Conservation (phyloP, 2,329 filamentous ascomycete species). For the Emericellopsis atlantica region DNA sequence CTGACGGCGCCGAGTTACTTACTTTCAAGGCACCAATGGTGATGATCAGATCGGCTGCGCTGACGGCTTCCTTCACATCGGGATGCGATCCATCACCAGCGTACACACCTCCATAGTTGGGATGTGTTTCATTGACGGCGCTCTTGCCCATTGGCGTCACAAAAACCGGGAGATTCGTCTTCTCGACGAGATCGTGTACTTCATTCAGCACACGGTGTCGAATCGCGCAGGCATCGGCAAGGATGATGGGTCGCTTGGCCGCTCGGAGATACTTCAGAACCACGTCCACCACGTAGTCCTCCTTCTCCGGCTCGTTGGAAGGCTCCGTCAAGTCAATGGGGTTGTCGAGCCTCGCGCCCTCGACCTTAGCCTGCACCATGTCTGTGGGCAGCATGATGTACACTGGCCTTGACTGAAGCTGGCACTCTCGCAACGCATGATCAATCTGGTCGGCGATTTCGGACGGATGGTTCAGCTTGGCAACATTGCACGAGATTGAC, state of each 20-base stretch:
- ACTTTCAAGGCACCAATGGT: slow-evolving; percentile 52
- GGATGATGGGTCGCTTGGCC: slow-evolving; percentile 63
- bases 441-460: slow-evolving; percentile 69
- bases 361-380: slow-evolving; percentile 63
- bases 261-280: slow-evolving; percentile 60
- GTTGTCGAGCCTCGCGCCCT: slow-evolving; percentile 57
- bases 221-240: slow-evolving; percentile 75
- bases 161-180: slow-evolving; percentile 66
- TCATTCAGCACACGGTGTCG: slow-evolving; percentile 63
- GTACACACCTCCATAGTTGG: slow-evolving; percentile 76
- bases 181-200: slow-evolving; percentile 59
- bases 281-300: slow-evolving; percentile 73
- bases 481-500: slow-evolving; percentile 57
- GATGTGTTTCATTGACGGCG: slow-evolving; percentile 62
- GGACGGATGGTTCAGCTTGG: slow-evolving; percentile 55
- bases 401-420: slow-evolving; percentile 61
- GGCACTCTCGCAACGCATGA: slow-evolving; percentile 62
- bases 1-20: slow-evolving; percentile 1
- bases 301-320: slow-evolving; percentile 54
- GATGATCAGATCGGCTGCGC: slow-evolving; percentile 58
- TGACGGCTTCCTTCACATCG: slow-evolving; percentile 50
- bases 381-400: slow-evolving; percentile 78
- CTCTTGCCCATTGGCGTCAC: slow-evolving; percentile 89
- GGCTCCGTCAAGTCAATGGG: slow-evolving; percentile 56
- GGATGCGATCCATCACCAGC: slow-evolving; percentile 63